Evolutionary conservation across 2,329 filamentous ascomycete species (phyloP).

Genomic region (Aureobasidium musti): DNA sequence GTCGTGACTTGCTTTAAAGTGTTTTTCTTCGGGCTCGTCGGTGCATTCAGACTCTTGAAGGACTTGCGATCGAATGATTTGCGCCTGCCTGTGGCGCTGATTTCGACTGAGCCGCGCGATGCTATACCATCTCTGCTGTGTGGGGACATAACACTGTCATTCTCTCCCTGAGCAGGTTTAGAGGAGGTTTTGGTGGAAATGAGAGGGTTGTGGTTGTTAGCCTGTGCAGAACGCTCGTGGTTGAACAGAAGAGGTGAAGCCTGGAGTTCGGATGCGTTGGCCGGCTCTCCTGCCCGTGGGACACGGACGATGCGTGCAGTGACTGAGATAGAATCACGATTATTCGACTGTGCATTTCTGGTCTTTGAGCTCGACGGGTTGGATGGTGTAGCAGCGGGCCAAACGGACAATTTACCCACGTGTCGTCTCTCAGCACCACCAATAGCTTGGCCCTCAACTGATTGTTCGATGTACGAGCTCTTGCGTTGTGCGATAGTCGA

Average conservation of each 20-base stretch:
- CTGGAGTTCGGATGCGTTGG: conserved; percentile 55
- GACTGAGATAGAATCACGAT: conserved; percentile 80
- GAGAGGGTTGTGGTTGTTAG: conserved; percentile 21
- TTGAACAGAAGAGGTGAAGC: conserved; percentile 64
- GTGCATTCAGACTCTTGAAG: conserved; percentile 27
- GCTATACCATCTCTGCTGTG: conserved; percentile 16
- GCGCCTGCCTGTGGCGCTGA: conserved; percentile 11
- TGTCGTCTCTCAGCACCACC: conserved; percentile 8
- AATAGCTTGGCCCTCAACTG: conserved; percentile 4
- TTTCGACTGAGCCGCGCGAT: conserved; percentile 15
- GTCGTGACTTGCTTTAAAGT: conserved; percentile 19
- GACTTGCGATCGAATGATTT: conserved; percentile 30
- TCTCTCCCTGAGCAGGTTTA: neutral
- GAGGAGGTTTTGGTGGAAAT: neutral
- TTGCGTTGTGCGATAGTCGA: conserved; percentile 25
- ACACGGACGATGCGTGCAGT: conserved; percentile 81
- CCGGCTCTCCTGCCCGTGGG: conserved; percentile 39
- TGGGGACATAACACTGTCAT: conserved; percentile 21
- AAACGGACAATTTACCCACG: conserved; percentile 17
- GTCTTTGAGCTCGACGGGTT: neutral
- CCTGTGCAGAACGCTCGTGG: conserved; percentile 51
- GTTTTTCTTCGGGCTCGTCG: conserved; percentile 23
- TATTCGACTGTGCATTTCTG: conserved; percentile 35
- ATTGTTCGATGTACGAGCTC: conserved; percentile 21
- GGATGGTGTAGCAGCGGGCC: conserved; percentile 15